Percentiles rank a stretch among this genome's conserved stretches.
Evolutionary conservation across 495 filamentous ascomycete genomes (phyloP).

Genomic region (Xylaria scruposa): DNA sequence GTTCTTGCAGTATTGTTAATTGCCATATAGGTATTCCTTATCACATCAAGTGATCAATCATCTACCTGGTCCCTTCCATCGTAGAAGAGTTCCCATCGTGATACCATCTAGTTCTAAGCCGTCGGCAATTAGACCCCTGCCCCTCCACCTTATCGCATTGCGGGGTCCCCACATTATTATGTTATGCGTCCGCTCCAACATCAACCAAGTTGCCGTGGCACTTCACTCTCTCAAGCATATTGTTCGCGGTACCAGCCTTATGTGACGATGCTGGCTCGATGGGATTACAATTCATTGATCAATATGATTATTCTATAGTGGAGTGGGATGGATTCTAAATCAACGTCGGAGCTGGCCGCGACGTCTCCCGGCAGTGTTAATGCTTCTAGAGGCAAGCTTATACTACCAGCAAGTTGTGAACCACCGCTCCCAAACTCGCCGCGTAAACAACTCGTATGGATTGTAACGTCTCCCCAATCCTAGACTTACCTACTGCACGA

Average conservation of each 20-base stretch:
- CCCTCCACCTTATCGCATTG: neutral
- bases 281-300: neutral
- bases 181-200: neutral
- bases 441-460: slow-evolving; percentile 78
- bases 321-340: slow-evolving; percentile 41
- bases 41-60: neutral
- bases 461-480: slow-evolving; percentile 59
- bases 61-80: neutral
- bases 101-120: neutral
- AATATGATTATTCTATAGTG: slow-evolving; percentile 20
- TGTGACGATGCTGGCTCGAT: slow-evolving; percentile 6
- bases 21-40: neutral
- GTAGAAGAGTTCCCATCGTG: neutral
- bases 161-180: slow-evolving; percentile 17
- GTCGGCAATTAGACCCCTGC: slow-evolving; percentile 3
- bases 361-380: slow-evolving; percentile 37
- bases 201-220: slow-evolving; percentile 25
- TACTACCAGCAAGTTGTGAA: slow-evolving; percentile 78
- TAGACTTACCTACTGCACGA: neutral
- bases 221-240: slow-evolving; percentile 10
- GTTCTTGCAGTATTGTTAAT: neutral
- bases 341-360: slow-evolving; percentile 35
- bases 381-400: slow-evolving; percentile 45
- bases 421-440: slow-evolving; percentile 77
- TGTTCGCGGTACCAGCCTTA: neutral